phyloP scores from a whole-genome alignment of 176 grass and related monocot genomes.

The Miscanthus lutarioriparius region DNA sequence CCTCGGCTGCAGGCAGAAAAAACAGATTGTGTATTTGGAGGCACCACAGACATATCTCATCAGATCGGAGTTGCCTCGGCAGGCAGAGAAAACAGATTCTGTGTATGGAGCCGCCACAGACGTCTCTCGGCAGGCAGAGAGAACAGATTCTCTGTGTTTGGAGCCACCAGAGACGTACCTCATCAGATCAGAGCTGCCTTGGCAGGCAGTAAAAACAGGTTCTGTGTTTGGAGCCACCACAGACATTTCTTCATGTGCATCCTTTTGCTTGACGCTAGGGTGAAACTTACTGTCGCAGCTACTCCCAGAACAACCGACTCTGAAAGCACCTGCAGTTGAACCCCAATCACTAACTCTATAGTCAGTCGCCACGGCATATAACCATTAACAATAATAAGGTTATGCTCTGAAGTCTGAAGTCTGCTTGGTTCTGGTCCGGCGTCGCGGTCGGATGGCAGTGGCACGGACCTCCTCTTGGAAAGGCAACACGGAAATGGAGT shows the following conservation, averaged over 20 bases:
- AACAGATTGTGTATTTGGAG: no score
- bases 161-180: neutral
- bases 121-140: no score
- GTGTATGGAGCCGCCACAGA: no score
- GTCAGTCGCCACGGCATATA: neutral
- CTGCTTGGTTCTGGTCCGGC: slow-evolving; percentile 9
- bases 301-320: neutral
- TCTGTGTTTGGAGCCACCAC: no score
- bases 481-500: neutral
- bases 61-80: no score
- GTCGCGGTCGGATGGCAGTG: slow-evolving; percentile 12
- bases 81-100: no score
- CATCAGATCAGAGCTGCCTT: no score
- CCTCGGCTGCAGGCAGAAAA: no score
- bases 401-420: neutral
- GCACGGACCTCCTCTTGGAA: slow-evolving; percentile 14
- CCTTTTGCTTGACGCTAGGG: neutral
- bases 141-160: neutral
- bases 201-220: no score
- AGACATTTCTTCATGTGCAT: neutral
- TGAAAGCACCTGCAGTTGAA: neutral
- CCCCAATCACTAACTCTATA: neutral
- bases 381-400: no score
- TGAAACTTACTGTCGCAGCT: neutral
- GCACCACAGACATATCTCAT: no score